Percentiles rank a stretch among this genome's conserved stretches.
Conservation (phyloP, 2,329 filamentous ascomycete species). For the Thelonectria rubi region DNA sequence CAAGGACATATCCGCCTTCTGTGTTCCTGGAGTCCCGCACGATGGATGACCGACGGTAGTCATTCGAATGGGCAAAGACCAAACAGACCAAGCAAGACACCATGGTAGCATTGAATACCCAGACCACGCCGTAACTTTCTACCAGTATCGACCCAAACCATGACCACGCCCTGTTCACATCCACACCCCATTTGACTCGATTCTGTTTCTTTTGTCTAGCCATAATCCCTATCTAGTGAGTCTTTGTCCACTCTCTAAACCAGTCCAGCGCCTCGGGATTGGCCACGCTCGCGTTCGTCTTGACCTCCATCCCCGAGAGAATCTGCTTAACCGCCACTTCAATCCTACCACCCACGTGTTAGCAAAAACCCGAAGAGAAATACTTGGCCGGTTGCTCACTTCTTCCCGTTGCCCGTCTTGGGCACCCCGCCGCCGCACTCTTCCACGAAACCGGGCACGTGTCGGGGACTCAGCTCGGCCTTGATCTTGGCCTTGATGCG, state of each 20-base stretch:
- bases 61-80: too few species aligned
- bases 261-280: slow-evolving; percentile 89
- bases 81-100: too few species aligned
- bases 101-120: background rate
- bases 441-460: slow-evolving; percentile 86
- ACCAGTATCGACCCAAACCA: background rate
- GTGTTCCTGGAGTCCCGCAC: too few species aligned
- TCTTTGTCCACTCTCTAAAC: slow-evolving; percentile 80
- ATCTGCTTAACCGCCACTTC: slow-evolving; percentile 98
- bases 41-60: too few species aligned
- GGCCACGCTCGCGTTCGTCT: slow-evolving; percentile 91
- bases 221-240: slow-evolving; percentile 47
- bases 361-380: slow-evolving; percentile 7
- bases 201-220: slow-evolving; percentile 10
- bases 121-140: background rate
- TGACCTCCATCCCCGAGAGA: slow-evolving; percentile 84
- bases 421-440: slow-evolving; percentile 84
- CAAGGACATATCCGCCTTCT: too few species aligned
- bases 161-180: background rate
- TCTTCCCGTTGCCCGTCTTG: slow-evolving; percentile 94
- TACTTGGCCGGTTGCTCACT: slow-evolving; percentile 62
- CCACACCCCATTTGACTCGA: background rate
- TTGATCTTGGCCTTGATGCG: slow-evolving; percentile 75
- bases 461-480: slow-evolving; percentile 83
- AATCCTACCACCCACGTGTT: slow-evolving; percentile 62